Base-by-base conservation (phyloP, 257 asterid species). In the Avicennia marina region DNA sequence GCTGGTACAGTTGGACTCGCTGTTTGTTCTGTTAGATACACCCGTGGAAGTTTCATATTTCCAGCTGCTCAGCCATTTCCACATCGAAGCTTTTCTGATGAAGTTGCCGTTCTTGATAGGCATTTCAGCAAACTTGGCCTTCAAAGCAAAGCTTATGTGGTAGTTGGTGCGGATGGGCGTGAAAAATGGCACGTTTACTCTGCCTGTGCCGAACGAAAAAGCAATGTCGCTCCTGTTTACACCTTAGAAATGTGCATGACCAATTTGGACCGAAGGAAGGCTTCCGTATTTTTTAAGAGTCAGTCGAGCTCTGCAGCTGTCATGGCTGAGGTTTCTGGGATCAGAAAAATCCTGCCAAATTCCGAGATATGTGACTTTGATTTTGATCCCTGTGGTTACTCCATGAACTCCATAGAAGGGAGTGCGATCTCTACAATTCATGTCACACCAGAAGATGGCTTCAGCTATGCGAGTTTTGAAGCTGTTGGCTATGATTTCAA, bases 201-300 rank as follows among this genome's bases (percentile, higher is more conserved):
- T 44, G 82, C 84, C 18, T 76, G 69, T 33, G 73, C 80, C 47
- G 68, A 63, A 52, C 16, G 36, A 13, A 43, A 58, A 5, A 4
- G 51, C 22, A 25, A 32, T 12, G 6, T 2, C 11, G 25, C 57
- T 15, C 70, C 75, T 10, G 66, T 73, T 15, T 73, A 71, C 44
- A 78, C 90, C 9, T 41, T 79, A 13, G 90, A 79, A 66, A 66
- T 79, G 78, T 82, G 87, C 73, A 82, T 82, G 90, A 82, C 81
- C 27, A 70, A 68, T 11, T 50, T 82, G 68, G 75, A 75, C 61
- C 64, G 25, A 22, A 66, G 69, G 29, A 60, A 19, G 62, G 90
- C 87, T 2, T 60, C 78, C 2, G 81, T 73, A 4, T 80, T 76
- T 34, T 62, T 42, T 64, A 79, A 75, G 64, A 61, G 42, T 12